Evolutionary conservation across 345 rosid species (phyloP).

Genomic region (Raphanus sativus): DNA sequence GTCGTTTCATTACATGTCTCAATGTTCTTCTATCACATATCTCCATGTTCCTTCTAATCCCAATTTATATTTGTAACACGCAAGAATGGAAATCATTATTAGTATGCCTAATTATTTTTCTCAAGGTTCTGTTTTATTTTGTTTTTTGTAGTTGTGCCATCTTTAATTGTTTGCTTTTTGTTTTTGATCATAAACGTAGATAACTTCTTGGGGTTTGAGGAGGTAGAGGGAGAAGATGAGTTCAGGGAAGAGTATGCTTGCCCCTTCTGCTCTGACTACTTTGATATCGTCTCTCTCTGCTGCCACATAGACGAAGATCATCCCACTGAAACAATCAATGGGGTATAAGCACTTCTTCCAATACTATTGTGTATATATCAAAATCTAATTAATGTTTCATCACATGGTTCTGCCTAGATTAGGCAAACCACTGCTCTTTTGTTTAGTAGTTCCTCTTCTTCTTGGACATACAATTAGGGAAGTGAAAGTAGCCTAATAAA

Average conservation of each 20-base stretch:
- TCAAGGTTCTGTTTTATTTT: conserved; percentile 1
- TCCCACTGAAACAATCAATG: conserved; percentile 79
- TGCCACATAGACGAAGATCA: conserved; percentile 94
- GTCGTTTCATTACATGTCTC: not conserved
- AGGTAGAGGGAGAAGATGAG: conserved; percentile 86
- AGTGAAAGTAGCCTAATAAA: not conserved
- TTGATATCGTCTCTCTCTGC: conserved; percentile 86
- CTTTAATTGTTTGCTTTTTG: not conserved
- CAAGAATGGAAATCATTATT: conserved; percentile 29
- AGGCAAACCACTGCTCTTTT: not conserved
- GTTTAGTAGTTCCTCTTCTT: not conserved
- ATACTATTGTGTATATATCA: not conserved
- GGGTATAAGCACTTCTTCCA: conserved; percentile 36
- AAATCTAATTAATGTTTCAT: not conserved
- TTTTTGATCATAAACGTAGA: conserved; percentile 52
- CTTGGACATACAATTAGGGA: not conserved
- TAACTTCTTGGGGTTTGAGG: conserved; percentile 78
- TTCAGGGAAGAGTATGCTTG: conserved; percentile 90
- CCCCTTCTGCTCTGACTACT: conserved; percentile 88
- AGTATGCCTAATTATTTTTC: conserved; percentile 5
- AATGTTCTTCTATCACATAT: not conserved
- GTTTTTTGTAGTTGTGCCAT: not conserved
- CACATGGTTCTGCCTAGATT: not conserved
- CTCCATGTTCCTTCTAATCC: not conserved
- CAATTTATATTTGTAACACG: not conserved